Evolutionary conservation across 2,329 filamentous ascomycete genomes (phyloP), one percentile per base, ranked within the genome.

Genomic region (Incumbomyces delicatus): DNA sequence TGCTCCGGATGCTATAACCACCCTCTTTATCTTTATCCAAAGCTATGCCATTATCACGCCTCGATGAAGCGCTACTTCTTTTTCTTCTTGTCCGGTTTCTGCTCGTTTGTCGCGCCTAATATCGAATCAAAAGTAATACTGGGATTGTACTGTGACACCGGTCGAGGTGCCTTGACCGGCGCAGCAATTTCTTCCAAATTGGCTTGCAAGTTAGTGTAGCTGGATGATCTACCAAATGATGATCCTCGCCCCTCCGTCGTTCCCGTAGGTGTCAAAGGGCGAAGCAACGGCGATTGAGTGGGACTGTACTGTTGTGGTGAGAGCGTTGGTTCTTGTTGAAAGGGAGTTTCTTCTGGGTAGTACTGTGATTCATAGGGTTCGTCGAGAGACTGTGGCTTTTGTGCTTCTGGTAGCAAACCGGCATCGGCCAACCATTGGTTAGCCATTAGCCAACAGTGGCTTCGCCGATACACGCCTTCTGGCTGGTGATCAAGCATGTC

Each of bases 401-500:
- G 29, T 12, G 29, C 14, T 32, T 46, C 31, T 10, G 46, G 45
- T 8, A 30, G 55, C 55, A 42, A 58, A 57, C 14, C 64, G 54
- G 62, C 61, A 14, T 68, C 66, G 31, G 69, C 66, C 7, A 70
- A 70, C 81, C 81, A 85, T 54, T 74, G 69, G 54, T 77, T 72
- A 2, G 80, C 81, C 56, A 75, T 71, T 48, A 73, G 66, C 81
- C 81, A 86, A 63, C 81, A 85, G 59, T 85, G 81, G 50, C 77
- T 81, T 35, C 81, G 75, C 13, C 77, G 73, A 61, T 83, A 85
- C 36, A 82, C 75, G 37, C 77, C 80, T 58, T 85, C 81, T 1
- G 81, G 74, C 14, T 81, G 77, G 55, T 83, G 74, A 53, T 81
- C 76, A 36, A 84, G 76, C 20, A 82, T 66, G 57, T 84, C 79